Evolutionary conservation across 305 asterid species (phyloP), one percentile per base, ranked within the genome.

Genomic region (Fraxinus platypoda): DNA sequence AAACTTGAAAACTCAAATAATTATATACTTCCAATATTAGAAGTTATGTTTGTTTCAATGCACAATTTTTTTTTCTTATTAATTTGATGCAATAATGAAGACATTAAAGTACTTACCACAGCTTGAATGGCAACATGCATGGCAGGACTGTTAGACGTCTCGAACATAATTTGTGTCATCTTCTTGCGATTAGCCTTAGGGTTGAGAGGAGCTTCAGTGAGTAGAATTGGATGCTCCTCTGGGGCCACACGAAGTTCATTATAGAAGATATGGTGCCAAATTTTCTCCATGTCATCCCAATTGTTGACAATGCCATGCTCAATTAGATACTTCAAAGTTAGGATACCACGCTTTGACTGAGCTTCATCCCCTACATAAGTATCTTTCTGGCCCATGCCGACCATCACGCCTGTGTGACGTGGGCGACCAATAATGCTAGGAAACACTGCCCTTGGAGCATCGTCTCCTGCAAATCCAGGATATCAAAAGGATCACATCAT

Each of bases 201-300:
- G 54, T 82, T 85, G 15, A 85, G 80, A 79, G 84, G 84, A 33
- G 88, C 84, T 46, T 85, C 86, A 1, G 86, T 85, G 57, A 82
- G 77, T 3, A 85, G 80, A 71, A 85, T 37, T 4, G 85, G 83
- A 38, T 82, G 85, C 38, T 82, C 85, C 85, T 83, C 86, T 2
- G 83, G 83, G 8, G 81, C 86, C 19, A 76, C 84, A 15, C 81
- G 76, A 76, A 84, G 86, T 75, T 83, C 86, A 13, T 83, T 83
- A 70, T 75, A 83, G 37, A 79, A 80, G 2, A 83, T 80, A 17
- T 83, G 81, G 77, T 83, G 81, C 82, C 84, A 84, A 21, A 84
- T 76, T 76, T 84, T 71, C 84, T 82, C 88, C 88, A 80, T 82
- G 41, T 85, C 82, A 41, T 82, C 86, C 88, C 82, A 85, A 33